A percentile compares a stretch with the other conserved stretches of the same genome.
Evolutionary conservation across 768 basidiomycete genomes (phyloP).

Genomic region (Tricholomella constricta): DNA sequence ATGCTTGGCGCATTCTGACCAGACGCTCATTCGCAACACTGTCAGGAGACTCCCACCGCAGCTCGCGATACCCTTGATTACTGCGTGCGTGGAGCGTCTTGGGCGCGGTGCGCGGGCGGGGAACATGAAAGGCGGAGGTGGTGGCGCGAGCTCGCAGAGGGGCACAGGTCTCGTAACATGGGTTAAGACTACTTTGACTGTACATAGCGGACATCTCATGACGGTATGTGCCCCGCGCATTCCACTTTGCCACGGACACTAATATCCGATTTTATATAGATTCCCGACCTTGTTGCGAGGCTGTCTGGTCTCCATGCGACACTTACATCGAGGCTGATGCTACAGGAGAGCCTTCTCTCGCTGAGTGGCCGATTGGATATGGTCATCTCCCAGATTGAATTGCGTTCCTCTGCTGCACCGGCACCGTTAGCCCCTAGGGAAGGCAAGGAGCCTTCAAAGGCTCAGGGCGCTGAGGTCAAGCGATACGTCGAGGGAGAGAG

Average conservation of each 20-base stretch:
- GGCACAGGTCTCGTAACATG: conserved; percentile 70
- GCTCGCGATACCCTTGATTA: conserved; percentile 82
- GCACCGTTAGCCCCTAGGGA: conserved; percentile 49
- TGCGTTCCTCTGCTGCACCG: conserved; percentile 75
- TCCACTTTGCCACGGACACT: conserved; percentile 3
- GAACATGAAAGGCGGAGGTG: conserved; percentile 77
- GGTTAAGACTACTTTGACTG: conserved; percentile 79
- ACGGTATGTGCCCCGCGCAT: conserved; percentile 60
- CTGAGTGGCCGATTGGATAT: conserved; percentile 91
- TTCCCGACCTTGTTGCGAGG: conserved; percentile 88
- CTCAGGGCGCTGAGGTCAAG: conserved; percentile 39
- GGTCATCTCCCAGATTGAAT: conserved; percentile 90
- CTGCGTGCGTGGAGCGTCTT: conserved; percentile 86
- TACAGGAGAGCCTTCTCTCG: conserved; percentile 84
- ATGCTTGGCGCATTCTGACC: conserved; percentile 82
- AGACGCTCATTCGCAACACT: conserved; percentile 81
- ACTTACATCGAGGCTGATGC: conserved; percentile 72
- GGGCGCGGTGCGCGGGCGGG: conserved; percentile 71
- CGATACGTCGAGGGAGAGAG: conserved; percentile 84
- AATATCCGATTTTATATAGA: conserved; percentile 45
- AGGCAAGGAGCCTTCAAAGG: conserved; percentile 33
- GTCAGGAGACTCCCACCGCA: conserved; percentile 85
- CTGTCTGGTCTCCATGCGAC: conserved; percentile 84
- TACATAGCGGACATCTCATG: conserved; percentile 92
- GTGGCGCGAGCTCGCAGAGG: conserved; percentile 78